Conservation (phyloP, 805 yeast species). For the Ogataea paradorogensis region DNA sequence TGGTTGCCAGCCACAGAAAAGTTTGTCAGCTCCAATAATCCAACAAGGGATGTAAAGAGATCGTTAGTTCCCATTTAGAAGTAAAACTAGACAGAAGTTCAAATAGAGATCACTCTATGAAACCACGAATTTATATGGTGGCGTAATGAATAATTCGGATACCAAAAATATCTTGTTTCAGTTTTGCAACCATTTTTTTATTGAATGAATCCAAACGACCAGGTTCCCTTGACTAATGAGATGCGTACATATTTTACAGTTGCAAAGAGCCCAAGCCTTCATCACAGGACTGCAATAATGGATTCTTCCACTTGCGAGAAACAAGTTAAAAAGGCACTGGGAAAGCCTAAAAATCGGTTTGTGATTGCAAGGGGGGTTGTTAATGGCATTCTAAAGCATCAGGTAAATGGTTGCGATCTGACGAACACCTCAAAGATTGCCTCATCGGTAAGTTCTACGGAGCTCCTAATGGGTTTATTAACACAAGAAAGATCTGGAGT, state of each 20-base stretch:
- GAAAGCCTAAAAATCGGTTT: slow-evolving; percentile 17
- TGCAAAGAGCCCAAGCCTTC: too few relatives aligned
- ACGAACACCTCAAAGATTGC: slow-evolving; percentile 14
- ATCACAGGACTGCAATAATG: neutral
- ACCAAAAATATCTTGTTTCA: slow-evolving; percentile 2
- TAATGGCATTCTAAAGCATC: slow-evolving; percentile 10
- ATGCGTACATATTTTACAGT: neutral
- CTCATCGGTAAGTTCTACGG: slow-evolving; percentile 13
- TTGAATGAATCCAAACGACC: too few relatives aligned
- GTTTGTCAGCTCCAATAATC: too few relatives aligned
- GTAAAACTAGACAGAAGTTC: too few relatives aligned
- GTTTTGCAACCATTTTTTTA: slow-evolving; percentile 5
- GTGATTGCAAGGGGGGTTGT: slow-evolving; percentile 16
- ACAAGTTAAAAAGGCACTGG: slow-evolving; percentile 1
- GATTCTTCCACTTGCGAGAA: neutral
- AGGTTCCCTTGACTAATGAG: neutral
- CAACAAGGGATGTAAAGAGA: too few relatives aligned
- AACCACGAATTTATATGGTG: neutral
- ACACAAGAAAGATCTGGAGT: slow-evolving; percentile 11
- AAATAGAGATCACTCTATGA: too few relatives aligned
- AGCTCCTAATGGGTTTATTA: neutral
- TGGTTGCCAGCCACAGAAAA: too few relatives aligned
- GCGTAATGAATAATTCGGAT: neutral
- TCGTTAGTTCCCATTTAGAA: too few relatives aligned
- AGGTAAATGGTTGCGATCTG: neutral